Conservation (phyloP, 106 monocot genomes). For the Gastrodia elata region DNA sequence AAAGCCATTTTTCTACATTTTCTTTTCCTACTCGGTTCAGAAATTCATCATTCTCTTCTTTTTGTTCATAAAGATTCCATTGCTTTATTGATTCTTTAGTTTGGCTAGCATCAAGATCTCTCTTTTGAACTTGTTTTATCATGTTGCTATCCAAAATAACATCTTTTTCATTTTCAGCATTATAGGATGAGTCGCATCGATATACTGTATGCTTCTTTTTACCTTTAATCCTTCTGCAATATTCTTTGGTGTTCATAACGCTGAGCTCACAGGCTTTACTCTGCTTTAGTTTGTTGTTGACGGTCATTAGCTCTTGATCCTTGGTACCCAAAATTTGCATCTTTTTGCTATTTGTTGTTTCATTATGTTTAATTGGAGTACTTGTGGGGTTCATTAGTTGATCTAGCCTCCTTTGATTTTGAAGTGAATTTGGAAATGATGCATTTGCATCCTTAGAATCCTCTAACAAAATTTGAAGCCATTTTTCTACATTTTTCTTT, state of each 20-base stretch:
- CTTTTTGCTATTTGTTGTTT: not conserved
- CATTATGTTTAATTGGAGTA: conserved; percentile 10
- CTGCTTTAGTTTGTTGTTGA: conserved; percentile 8
- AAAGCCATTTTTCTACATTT: conserved; percentile 76
- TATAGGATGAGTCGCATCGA: not conserved
- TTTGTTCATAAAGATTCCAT: not conserved
- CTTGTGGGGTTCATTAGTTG: conserved; percentile 13
- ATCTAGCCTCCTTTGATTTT: not conserved
- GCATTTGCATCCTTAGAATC: conserved; percentile 24
- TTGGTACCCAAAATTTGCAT: not conserved
- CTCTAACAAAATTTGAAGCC: conserved; percentile 56
- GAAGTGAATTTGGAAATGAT: not conserved
- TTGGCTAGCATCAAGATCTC: conserved; percentile 9
- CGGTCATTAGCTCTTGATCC: not conserved
- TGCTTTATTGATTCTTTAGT: not conserved
- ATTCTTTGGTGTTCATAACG: not conserved
- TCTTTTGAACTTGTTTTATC: not conserved
- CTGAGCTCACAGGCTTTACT: not conserved
- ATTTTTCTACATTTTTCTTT: conserved; percentile 66
- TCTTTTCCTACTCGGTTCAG: conserved; percentile 43
- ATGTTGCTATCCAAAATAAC: not conserved
- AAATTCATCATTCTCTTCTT: conserved; percentile 25
- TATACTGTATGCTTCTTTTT: not conserved
- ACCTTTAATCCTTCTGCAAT: not conserved
- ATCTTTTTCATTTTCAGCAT: not conserved